Evolutionary conservation across 116 monocot genomes (phyloP), one percentile per base, ranked within the genome.

Genomic region (Cymodocea nodosa): DNA sequence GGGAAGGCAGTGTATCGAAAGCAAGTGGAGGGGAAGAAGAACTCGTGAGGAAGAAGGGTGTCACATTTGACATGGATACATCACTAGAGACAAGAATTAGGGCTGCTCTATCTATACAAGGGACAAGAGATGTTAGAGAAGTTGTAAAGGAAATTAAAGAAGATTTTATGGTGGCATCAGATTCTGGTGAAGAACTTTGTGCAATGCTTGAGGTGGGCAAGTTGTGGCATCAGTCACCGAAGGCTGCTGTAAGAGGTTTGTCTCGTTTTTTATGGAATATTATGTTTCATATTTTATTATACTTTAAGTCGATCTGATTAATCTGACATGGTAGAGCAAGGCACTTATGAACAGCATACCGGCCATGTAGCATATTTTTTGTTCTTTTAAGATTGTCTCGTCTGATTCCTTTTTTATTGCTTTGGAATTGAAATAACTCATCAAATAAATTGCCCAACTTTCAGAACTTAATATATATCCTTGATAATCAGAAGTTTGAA

Each of bases 151-250:
- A 83, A 67, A 85, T 94, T 34, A 84, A 76, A 56, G 62, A 75
- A 50, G 73, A 75, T 52, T 94, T 94, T 44, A 30, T 60, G 8
- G 63, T 52, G 18, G 89, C 82, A 6, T 64, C 78, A 2, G 50
- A 11, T 35, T 79, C 67, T 59, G 81, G 81, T 9, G 69, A 75
- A 52, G 94, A 81, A 69, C 73, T 94, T 11, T 78, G 82, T 0
- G 71, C 53, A 52, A 70, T 85, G 73, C 81, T 94, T 11, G 87
- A 94, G 71, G 81, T 83, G 17, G 84, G 84, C n/a, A 83, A 70
- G 69, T 15, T 77, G 58, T 72, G 50, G 0, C 79, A 84, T 51
- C 77, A 22, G 10, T 64, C 73, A 22, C 76, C 68, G 17, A 80
- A 63, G 63, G 62, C 65, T 61, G n/a, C 77, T 10, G 59, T 70